These are phyloP conservation scores for Penicillium sp. DNA, from an alignment of 2,329 filamentous ascomycete species.

Conservation along the genomic window DNA sequence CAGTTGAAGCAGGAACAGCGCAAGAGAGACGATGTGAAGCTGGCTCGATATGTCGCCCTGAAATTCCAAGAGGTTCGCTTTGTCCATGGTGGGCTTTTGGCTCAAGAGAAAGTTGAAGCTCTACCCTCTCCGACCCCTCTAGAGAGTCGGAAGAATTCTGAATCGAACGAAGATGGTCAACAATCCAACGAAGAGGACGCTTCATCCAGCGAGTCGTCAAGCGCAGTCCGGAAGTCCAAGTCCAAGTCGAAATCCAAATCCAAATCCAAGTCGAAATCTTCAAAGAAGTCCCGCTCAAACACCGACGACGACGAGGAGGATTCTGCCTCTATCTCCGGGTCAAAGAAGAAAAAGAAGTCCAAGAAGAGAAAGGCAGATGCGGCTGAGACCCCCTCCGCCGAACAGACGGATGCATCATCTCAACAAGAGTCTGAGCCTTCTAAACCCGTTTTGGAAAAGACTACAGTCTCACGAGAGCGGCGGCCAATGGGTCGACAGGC, in stretches of 20 bases:
- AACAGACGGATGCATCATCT: background rate
- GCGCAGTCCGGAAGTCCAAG: conserved; percentile 10
- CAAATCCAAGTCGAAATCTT: conserved; percentile 21
- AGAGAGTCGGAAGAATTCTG: conserved; percentile 56
- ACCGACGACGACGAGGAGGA: conserved; percentile 15
- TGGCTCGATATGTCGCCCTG: conserved; percentile 70
- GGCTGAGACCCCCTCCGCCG: conserved; percentile 4
- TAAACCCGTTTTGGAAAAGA: conserved; percentile 10
- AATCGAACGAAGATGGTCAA: conserved; percentile 17
- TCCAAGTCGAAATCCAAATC: conserved; percentile 18
- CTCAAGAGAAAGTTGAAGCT: conserved; percentile 56
- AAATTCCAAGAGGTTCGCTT: conserved; percentile 83
- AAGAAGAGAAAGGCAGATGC: conserved; percentile 39
- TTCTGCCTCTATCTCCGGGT: conserved; percentile 19
- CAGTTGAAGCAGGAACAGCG: conserved; percentile 69
- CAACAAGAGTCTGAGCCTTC: background rate
- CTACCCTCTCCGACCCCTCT: conserved; percentile 32
- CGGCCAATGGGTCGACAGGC: conserved; percentile 64
- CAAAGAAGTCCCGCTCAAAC: conserved; percentile 18
- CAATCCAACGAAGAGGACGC: conserved; percentile 2
- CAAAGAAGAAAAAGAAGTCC: conserved; percentile 33
- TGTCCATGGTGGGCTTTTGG: conserved; percentile 75
- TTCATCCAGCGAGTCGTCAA: conserved; percentile 13
- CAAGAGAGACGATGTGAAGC: conserved; percentile 67
- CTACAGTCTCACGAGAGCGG: conserved; percentile 50